These are phyloP conservation scores for Colletotrichum incanum DNA, from an alignment of 2,329 filamentous ascomycete genomes.

Conservation along the genomic window DNA sequence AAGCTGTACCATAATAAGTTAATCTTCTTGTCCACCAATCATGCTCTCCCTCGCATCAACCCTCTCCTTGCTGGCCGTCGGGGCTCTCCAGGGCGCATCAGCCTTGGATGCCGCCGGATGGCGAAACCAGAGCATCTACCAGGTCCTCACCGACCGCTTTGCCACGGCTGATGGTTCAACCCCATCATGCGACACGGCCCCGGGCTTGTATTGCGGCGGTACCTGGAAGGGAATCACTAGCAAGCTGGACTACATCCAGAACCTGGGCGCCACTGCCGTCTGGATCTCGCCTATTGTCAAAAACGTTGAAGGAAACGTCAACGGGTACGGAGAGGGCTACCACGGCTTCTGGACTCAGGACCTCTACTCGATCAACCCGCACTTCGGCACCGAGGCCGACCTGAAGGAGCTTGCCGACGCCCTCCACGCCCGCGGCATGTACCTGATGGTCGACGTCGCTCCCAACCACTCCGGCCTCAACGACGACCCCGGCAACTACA, in stretches of 20 bases:
- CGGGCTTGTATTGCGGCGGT: constrained; percentile 63
- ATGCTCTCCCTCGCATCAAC: constrained; percentile 30
- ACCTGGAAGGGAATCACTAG: constrained; percentile 65
- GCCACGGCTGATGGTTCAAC: constrained; percentile 57
- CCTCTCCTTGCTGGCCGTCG: constrained; percentile 32
- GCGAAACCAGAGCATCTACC: constrained; percentile 62
- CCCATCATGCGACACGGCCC: constrained; percentile 48
- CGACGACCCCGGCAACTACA: constrained; percentile 44
- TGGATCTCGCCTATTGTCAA: constrained; percentile 62
- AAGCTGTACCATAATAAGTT: background rate
- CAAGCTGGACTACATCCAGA: constrained; percentile 66
- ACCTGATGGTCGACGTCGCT: constrained; percentile 71
- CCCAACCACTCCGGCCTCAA: constrained; percentile 64
- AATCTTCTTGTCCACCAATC: background rate
- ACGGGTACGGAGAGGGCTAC: constrained; percentile 50
- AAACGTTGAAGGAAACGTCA: constrained; percentile 55
- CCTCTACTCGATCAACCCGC: constrained; percentile 60
- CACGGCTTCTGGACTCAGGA: constrained; percentile 60
- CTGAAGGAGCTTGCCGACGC: constrained; percentile 62
- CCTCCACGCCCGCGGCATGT: constrained; percentile 68
- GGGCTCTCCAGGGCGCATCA: constrained; percentile 33
- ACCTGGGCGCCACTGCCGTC: constrained; percentile 61
- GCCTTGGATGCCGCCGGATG: constrained; percentile 53
- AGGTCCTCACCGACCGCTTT: constrained; percentile 62
- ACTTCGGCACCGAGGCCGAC: constrained; percentile 66